Base-by-base conservation (phyloP, 768 basidiomycete species). In the Lentinula detonsa region DNA sequence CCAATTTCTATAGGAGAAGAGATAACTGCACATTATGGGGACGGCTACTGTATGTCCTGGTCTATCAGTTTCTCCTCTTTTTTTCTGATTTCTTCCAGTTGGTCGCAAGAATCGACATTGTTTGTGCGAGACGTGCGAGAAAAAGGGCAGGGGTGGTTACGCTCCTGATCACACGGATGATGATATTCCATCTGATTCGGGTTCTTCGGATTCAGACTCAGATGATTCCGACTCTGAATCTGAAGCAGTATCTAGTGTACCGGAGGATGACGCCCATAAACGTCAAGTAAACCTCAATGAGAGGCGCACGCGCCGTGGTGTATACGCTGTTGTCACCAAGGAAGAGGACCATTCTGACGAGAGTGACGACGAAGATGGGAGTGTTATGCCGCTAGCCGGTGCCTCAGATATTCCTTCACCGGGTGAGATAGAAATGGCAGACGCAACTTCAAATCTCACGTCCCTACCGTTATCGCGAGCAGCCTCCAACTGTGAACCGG, bases 1-100 rank as follows among this genome's bases (percentile, higher is more conserved):
- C 81, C 86, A 60, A 93, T 94, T 68, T 78, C 81, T 46, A 75
- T 88, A 28, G 92, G 91, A 35, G 91, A 94, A 73, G 92, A 94
- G 73, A 88, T 94, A 50, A 92, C 91, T 34, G 92, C 92, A 46
- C 90, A 92, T 71, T 94, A 94, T 69, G 92, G 93, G 49, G 90
- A 93, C 74, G 89, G 89, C 50, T 94, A 94, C 72, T 94, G 91
- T 94, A 70, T 75, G 90, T 85, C 57, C 52, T 54, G 62, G 42
- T 61, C 53, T 46, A 60, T 64, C 58, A 37, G 5, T 51, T 16
- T 9, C 65, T 52, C 52, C 45, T 62, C 58, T 54, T 18, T 63
- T 62, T 63, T 60, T 64, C 64, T 63, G 54, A 62, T 62, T 39
- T 35, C 53, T 68, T 70, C 42, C 61, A 88, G 86, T 88, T 69